Percentiles rank a stretch among this genome's conserved stretches.
phyloP scores from a whole-genome alignment of 1,284 basidiomycete genomes.

The Ceratobasidium sp. region DNA sequence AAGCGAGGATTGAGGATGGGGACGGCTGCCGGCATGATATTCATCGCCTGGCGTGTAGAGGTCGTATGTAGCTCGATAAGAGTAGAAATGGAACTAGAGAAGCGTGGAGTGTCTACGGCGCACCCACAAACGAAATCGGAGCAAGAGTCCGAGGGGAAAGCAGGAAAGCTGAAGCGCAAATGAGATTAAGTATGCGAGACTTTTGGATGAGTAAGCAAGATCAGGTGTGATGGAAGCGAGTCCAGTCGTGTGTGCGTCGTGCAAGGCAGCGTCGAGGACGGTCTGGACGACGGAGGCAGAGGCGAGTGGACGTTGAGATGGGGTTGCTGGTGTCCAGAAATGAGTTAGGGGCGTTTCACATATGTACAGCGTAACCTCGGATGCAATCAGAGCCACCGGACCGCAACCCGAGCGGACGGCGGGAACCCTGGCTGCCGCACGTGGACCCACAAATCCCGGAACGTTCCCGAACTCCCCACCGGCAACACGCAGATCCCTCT shows the following conservation, averaged over 20 bases:
- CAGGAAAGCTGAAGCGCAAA: background rate
- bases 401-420: background rate
- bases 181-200: background rate
- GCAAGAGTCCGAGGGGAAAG: background rate
- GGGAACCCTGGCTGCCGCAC: conserved; percentile 18
- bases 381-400: conserved; percentile 33
- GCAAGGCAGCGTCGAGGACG: conserved; percentile 18
- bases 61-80: background rate
- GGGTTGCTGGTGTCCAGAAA: conserved; percentile 28
- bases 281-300: background rate
- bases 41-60: conserved; percentile 5
- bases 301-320: conserved; percentile 28
- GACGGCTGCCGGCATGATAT: conserved; percentile 40
- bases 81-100: background rate
- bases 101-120: background rate
- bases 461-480: conserved; percentile 4
- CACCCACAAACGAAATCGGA: background rate
- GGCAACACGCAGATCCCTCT: conserved; percentile 1
- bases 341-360: conserved; percentile 43
- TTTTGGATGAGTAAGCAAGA: conserved; percentile 38
- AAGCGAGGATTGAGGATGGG: conserved; percentile 41
- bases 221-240: conserved; percentile 23
- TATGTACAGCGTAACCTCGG: conserved; percentile 38
- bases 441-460: conserved; percentile 10
- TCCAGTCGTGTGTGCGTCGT: conserved; percentile 7